Base-by-base conservation (phyloP, 768 basidiomycete species). In the Amanita exitialis region DNA sequence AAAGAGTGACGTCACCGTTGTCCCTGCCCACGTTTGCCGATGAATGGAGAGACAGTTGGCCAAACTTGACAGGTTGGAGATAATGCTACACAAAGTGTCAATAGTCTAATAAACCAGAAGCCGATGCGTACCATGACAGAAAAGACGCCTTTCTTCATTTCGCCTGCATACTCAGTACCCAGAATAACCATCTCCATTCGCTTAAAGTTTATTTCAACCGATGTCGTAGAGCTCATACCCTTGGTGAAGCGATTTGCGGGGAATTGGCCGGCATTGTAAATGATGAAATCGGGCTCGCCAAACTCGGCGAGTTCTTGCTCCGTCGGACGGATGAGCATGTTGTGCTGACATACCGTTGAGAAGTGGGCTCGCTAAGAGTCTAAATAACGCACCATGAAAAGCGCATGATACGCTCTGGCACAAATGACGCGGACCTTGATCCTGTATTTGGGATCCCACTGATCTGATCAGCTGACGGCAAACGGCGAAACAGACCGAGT, bases 121-220 rank as follows among this genome's bases (percentile, higher is more conserved):
- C 5, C 34, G 27, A 51, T 20, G 34, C 27, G 72, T 56, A 83
- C 83, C 95, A 99, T 99, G 59, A 99, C 93, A 39, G 88, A 91
- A 76, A 99, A 99, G 66, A 99, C 90, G 63, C 96, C 96, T 82
- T 99, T 99, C 76, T 99, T 99, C 96, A 99, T 99, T 75, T 99
- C 93, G 46, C 93, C 93, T 27, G 93, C 93, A 63, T 97, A 97
- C 65, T 97, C 93, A 23, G 92, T 95, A 50, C 90, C 95, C 59
- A 99, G 90, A 63, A 99, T 98, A 62, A 99, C 95, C 96, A 99
- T 99, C 70, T 99, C 96, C 92, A 93, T 96, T 36, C 96, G 90
- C 77, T 96, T 96, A 73, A 99, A 98, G 80, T 99, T 99, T 76
- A 99, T 91, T 72, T 97, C 95, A 45, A 99, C 95, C 2, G 94